Conservation (phyloP, 1,284 basidiomycete genomes). For the Cerioporus squamosus region DNA sequence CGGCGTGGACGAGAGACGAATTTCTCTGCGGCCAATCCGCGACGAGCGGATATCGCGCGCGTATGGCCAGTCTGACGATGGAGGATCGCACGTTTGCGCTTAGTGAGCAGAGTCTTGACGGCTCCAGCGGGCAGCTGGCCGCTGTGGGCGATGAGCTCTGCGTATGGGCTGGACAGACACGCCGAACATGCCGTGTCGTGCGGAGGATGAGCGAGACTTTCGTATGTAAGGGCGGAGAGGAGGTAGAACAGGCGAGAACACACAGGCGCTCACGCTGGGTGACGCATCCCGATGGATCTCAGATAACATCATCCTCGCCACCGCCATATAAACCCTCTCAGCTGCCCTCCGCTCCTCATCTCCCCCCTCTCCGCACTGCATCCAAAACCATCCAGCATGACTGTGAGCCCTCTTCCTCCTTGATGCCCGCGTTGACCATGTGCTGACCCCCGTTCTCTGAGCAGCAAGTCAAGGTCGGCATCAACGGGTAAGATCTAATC, state of each 20-base stretch:
- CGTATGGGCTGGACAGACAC: background rate
- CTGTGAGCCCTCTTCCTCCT: conserved; percentile 17
- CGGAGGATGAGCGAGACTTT: too few relatives aligned
- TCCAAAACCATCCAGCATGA: conserved; percentile 20
- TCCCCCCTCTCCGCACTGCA: conserved; percentile 10
- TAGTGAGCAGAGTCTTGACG: background rate
- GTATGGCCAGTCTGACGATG: conserved; percentile 3
- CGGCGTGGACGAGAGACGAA: background rate
- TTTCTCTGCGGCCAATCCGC: conserved; percentile 8
- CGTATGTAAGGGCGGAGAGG: background rate
- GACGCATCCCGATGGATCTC: conserved; percentile 13
- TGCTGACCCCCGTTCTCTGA: conserved; percentile 1
- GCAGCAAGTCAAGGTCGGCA: conserved; percentile 81
- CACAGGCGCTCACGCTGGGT: background rate
- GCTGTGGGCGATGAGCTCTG: background rate
- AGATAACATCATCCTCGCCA: conserved; percentile 22
- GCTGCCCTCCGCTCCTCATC: conserved; percentile 4
- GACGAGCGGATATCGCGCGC: background rate
- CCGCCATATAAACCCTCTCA: conserved; percentile 11
- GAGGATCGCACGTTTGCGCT: conserved; percentile 11
- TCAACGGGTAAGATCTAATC: conserved; percentile 74
- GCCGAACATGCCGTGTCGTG: too few relatives aligned
- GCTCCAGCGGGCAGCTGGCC: too few relatives aligned
- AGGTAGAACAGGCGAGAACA: background rate
- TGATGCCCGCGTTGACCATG: background rate